Evolutionary conservation across 116 monocot genomes (phyloP).

Genomic region (Papilionanthe hybrid): DNA sequence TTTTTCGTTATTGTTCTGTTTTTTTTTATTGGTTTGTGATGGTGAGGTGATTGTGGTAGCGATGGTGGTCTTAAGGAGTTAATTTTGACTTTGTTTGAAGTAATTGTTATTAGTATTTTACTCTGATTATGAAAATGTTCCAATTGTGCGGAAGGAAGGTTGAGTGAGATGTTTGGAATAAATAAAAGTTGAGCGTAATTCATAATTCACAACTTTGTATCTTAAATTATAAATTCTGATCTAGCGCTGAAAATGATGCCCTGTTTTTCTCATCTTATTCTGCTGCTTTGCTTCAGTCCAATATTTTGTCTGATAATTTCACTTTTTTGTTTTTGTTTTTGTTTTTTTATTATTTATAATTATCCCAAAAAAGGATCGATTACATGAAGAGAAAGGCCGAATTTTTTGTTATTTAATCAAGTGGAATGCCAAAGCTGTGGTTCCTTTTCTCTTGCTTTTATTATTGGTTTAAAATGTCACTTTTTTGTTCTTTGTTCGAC

Average conservation of each 20-base stretch:
- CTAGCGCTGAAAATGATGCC: background rate
- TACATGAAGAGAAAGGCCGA: too few relatives aligned
- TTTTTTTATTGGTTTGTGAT: background rate
- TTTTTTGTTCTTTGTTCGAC: too few relatives aligned
- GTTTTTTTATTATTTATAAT: too few relatives aligned
- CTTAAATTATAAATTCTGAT: background rate
- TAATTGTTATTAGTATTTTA: background rate
- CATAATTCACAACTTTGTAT: background rate
- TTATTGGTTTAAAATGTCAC: too few relatives aligned
- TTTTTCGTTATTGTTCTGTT: background rate
- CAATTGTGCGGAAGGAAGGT: background rate
- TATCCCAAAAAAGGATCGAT: too few relatives aligned
- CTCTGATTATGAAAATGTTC: background rate
- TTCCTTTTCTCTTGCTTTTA: too few relatives aligned
- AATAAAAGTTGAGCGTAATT: background rate
- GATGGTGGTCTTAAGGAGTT: too few relatives aligned
- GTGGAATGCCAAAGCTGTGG: too few relatives aligned
- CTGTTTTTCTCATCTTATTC: background rate
- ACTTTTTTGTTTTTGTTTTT: too few relatives aligned
- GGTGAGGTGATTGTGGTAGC: background rate
- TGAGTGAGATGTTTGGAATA: background rate
- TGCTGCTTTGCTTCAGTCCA: background rate
- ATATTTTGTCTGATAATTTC: too few relatives aligned
- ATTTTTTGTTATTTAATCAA: too few relatives aligned
- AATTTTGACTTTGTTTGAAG: background rate